A percentile compares a stretch with the other conserved stretches of the same genome.
Conservation (phyloP, 306 rosid genomes). For the Prunus mira region DNA sequence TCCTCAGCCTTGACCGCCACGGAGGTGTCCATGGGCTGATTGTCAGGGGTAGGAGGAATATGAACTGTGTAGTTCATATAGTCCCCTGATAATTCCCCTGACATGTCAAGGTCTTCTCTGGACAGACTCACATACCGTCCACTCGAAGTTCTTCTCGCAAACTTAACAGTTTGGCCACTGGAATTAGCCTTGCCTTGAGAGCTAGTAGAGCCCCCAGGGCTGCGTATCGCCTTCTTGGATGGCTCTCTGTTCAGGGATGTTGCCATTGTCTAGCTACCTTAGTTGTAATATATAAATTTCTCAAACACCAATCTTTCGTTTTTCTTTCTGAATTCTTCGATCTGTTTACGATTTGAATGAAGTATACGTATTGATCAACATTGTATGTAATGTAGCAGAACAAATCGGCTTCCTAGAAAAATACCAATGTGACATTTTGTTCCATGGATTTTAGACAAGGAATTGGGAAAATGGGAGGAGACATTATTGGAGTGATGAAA, state of each 20-base stretch:
- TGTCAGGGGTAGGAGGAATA: constrained; percentile 86
- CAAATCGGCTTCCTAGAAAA: background rate
- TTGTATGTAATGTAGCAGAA: background rate
- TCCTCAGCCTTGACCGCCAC: constrained; percentile 85
- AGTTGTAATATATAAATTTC: background rate
- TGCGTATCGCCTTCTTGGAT: constrained; percentile 54
- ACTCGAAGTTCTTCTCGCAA: constrained; percentile 82
- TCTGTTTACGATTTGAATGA: background rate
- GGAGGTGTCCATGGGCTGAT: constrained; percentile 74
- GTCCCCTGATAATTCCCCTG: constrained; percentile 64
- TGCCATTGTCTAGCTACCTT: constrained; percentile 35
- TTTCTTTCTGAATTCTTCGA: background rate
- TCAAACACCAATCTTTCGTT: background rate
- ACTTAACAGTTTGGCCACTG: constrained; percentile 57
- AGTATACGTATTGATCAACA: background rate
- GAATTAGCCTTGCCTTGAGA: constrained; percentile 41
- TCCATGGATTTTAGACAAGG: background rate
- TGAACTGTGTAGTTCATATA: constrained; percentile 88
- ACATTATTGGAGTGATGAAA: background rate
- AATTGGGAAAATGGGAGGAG: background rate
- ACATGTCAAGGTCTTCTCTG: constrained; percentile 84
- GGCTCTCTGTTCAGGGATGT: constrained; percentile 52
- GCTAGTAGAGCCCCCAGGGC: constrained; percentile 38
- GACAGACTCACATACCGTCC: constrained; percentile 77
- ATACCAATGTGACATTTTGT: background rate